Conservation (phyloP, 2,329 filamentous ascomycete species). For the Taxawa tesnikishii region DNA sequence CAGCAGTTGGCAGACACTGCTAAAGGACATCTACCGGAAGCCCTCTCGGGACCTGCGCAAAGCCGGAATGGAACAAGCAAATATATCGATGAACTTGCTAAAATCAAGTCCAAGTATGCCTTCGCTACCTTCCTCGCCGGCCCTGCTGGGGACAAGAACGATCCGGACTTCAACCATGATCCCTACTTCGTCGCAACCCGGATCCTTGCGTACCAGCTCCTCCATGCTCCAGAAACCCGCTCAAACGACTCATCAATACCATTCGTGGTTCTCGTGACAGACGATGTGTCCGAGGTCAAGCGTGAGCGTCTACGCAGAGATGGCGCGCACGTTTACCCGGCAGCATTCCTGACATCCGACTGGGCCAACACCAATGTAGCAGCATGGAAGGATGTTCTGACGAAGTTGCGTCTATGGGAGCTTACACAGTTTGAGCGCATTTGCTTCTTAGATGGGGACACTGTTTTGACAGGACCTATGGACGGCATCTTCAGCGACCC, state of each 20-base stretch:
- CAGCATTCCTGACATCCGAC: constrained; percentile 16
- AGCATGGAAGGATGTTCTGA: constrained; percentile 23
- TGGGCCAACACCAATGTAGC: constrained; percentile 17
- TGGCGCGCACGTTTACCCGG: constrained; percentile 15
- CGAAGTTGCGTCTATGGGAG: constrained; percentile 26
- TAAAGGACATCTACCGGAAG: not conserved
- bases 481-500: constrained; percentile 22
- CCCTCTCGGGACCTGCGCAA: not conserved
- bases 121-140: constrained; percentile 17
- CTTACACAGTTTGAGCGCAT: constrained; percentile 24
- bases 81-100: constrained; percentile 2
- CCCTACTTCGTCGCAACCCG: constrained; percentile 18
- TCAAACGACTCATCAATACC: constrained; percentile 13
- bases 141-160: constrained; percentile 12
- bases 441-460: constrained; percentile 23
- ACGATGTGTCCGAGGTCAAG: constrained; percentile 13
- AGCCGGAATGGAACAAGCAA: constrained; percentile 2
- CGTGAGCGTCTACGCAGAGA: constrained; percentile 15
- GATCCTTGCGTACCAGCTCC: constrained; percentile 18
- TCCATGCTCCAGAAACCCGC: constrained; percentile 18
- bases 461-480: constrained; percentile 15
- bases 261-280: constrained; percentile 18
- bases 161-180: constrained; percentile 12
- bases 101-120: constrained; percentile 11
- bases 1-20: constrained; percentile 8